Evolutionary conservation across 176 grass and related monocot genomes (phyloP).

Genomic region (Hordeum vulgare): DNA sequence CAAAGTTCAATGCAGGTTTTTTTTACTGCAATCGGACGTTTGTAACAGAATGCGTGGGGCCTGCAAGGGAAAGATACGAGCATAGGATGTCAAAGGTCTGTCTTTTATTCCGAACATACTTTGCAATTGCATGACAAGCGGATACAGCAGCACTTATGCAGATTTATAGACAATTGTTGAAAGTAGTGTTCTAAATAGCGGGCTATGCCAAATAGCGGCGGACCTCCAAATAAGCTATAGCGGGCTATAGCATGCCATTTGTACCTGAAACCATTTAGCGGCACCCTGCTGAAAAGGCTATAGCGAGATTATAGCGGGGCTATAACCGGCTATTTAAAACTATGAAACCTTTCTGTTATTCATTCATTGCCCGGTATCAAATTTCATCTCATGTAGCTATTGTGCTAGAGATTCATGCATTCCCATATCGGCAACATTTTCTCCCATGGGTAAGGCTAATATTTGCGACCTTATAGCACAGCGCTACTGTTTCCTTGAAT

Average conservation of each 20-base stretch:
- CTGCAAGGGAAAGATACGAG: constrained; percentile 70
- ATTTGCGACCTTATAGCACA: background rate
- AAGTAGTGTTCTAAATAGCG: too few species aligned
- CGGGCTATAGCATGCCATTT: too few species aligned
- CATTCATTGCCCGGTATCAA: background rate
- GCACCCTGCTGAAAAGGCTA: too few species aligned
- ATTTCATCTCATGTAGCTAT: background rate
- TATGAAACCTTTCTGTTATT: background rate
- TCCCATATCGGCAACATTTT: background rate
- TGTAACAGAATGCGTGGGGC: constrained; percentile 69
- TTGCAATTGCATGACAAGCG: background rate
- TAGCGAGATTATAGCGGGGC: too few species aligned
- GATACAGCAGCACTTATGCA: background rate
- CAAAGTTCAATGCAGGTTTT: constrained; percentile 94
- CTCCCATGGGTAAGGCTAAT: background rate
- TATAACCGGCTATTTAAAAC: too few species aligned
- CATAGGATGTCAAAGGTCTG: constrained; percentile 83
- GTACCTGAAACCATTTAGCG: too few species aligned
- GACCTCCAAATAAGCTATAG: too few species aligned
- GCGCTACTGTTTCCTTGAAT: background rate
- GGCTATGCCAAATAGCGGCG: too few species aligned
- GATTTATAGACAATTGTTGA: background rate
- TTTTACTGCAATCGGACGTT: constrained; percentile 84
- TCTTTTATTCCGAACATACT: constrained; percentile 1
- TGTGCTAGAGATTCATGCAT: background rate